Conservation (phyloP, 75 land plant genomes). For the Picea glauca region DNA sequence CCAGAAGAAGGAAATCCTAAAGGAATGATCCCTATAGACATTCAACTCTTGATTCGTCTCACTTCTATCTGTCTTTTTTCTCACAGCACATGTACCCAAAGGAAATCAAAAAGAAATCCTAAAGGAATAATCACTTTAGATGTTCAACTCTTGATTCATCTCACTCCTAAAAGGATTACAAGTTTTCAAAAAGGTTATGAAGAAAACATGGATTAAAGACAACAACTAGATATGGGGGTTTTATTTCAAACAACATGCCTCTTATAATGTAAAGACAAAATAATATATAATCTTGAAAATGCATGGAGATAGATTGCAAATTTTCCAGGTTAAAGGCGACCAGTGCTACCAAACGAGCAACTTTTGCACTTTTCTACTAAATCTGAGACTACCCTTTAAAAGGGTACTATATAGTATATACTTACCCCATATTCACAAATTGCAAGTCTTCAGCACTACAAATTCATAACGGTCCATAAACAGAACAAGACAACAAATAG, state of each 20-base stretch:
- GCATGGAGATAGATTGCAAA: neutral
- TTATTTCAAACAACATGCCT: neutral
- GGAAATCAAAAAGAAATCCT: no score
- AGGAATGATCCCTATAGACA: neutral
- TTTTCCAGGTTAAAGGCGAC: neutral
- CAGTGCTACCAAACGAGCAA: neutral
- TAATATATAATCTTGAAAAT: no score
- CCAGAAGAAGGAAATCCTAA: no score
- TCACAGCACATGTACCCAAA: no score
- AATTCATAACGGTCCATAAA: constrained; percentile 64
- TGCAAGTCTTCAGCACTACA: constrained; percentile 16
- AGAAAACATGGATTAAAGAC: neutral
- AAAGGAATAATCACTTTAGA: no score
- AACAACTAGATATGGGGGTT: neutral
- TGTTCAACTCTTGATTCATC: neutral
- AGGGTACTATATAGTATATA: neutral
- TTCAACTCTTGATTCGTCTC: no score
- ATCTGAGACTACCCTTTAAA: neutral
- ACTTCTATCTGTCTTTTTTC: no score
- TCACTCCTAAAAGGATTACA: neutral
- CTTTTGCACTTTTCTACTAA: neutral
- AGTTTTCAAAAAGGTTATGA: neutral
- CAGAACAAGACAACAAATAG: neutral
- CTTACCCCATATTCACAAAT: no score
- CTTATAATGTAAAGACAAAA: no score